Evolutionary conservation across 345 rosid species (phyloP), one percentile per base, ranked within the genome.

Genomic region (Citrus unshiu): DNA sequence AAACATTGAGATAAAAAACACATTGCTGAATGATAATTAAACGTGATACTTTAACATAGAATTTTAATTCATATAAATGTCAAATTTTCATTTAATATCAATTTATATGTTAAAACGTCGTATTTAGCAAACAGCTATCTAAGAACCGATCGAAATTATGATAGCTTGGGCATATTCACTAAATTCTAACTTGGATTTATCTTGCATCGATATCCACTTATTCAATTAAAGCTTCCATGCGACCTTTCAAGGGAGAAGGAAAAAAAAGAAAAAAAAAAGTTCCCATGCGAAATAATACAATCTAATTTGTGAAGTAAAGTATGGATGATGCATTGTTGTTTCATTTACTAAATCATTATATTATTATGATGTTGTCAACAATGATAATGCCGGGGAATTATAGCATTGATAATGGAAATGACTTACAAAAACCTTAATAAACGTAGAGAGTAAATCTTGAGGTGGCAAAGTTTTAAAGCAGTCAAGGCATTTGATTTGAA

Each of bases 321-420:
- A 21, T 21, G 9, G 49, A 21, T 37, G 9, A 66, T 35, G 49
- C 25, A 9, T 7, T 66, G 0, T 24, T 5, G 5, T 66, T 21
- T 29, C 19, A 13, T 65, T 5, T 39, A 18, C 21, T 19, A 37
- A 10, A 61, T 72, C 13, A 76, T 69, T 70, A 32, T 24, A 40
- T 19, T 67, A 68, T 54, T 27, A 70, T 80, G 32, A 79, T 83
- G 68, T 54, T 80, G 85, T 63, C 85, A 68, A 73, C 73, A 82
- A 82, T 78, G 16, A 83, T 79, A 77, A 49, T 72, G 81, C 59
- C 76, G 27, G 72, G 21, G 1, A 24, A 29, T 49, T 30, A 30
- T 19, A 30, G 68, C 13, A 49, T 30, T 30, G 25, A 8, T 30
- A 49, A 70, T 70, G 25, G 18, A 29, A 4, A 4, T 2, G 6